Evolutionary conservation across 2,329 filamentous ascomycete species (phyloP).

Genomic region (Sarocladium strictum): DNA sequence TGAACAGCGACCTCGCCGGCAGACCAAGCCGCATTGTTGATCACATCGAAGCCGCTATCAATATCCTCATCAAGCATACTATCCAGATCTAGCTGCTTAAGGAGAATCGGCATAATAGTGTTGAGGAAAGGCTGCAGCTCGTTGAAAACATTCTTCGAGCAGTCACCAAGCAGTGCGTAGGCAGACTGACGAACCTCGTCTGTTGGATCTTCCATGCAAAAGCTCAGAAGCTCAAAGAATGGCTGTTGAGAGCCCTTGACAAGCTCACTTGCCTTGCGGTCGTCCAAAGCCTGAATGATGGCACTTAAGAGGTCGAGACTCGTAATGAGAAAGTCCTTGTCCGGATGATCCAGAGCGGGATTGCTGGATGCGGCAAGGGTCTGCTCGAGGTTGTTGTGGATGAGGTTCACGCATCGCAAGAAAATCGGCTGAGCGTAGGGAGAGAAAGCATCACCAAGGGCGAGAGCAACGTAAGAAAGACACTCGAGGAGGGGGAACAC

Average conservation of each 20-base stretch:
- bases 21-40: slow-evolving; percentile 99
- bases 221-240: slow-evolving; percentile 84
- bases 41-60: slow-evolving; percentile 80
- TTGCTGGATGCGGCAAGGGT: slow-evolving; percentile 65
- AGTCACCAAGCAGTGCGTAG: slow-evolving; percentile 91
- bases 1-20: slow-evolving; percentile 86
- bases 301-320: slow-evolving; percentile 89
- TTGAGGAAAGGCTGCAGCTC: slow-evolving; percentile 71
- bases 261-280: slow-evolving; percentile 67
- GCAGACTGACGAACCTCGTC: slow-evolving; percentile 95
- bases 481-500: slow-evolving; percentile 95
- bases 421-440: slow-evolving; percentile 87
- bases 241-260: slow-evolving; percentile 69
- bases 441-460: slow-evolving; percentile 74
- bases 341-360: slow-evolving; percentile 65
- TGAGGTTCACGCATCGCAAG: slow-evolving; percentile 79
- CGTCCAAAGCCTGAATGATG: slow-evolving; percentile 82
- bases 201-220: slow-evolving; percentile 86
- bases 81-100: slow-evolving; percentile 82
- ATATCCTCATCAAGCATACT: slow-evolving; percentile 71
- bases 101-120: slow-evolving; percentile 71
- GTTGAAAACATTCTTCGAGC: slow-evolving; percentile 83
- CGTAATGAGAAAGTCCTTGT: slow-evolving; percentile 96
- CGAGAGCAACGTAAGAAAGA: slow-evolving; percentile 86
- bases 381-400: slow-evolving; percentile 85